Conservation (phyloP, 345 rosid species). For the Clarkia xantiana region DNA sequence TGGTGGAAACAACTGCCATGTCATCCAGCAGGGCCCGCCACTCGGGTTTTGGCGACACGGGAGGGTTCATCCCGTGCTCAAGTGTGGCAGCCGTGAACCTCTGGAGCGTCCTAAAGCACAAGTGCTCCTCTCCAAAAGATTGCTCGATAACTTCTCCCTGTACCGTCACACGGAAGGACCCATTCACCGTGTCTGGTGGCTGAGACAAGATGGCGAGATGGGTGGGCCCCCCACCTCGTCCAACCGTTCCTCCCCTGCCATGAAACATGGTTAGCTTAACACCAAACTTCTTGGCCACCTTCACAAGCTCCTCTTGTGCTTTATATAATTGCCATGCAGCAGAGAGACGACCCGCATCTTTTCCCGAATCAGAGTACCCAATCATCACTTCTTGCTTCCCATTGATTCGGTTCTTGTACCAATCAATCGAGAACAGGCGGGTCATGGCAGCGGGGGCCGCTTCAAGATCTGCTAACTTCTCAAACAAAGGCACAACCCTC, state of each 20-base stretch:
- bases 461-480: conserved; percentile 88
- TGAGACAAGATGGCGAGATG: conserved; percentile 97
- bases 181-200: conserved; percentile 90
- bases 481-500: conserved; percentile 92
- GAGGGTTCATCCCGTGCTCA: conserved; percentile 93
- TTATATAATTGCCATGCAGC: conserved; percentile 95
- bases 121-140: conserved; percentile 85
- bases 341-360: conserved; percentile 91
- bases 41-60: conserved; percentile 87
- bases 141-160: conserved; percentile 96
- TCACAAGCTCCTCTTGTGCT: conserved; percentile 86
- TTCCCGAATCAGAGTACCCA: conserved; percentile 94
- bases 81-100: conserved; percentile 95
- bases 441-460: conserved; percentile 88
- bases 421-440: conserved; percentile 84
- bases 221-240: conserved; percentile 96
- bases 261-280: conserved; percentile 94
- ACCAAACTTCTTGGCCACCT: conserved; percentile 73
- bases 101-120: conserved; percentile 89
- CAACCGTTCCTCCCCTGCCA: conserved; percentile 96
- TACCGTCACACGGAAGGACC: conserved; percentile 84
- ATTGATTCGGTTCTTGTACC: conserved; percentile 74
- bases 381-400: conserved; percentile 99
- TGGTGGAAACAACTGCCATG: conserved; percentile 75
- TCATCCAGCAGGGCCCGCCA: conserved; percentile 96